Evolutionary conservation across 2,329 filamentous ascomycete species (phyloP), one percentile per base, ranked within the genome.

Genomic region (Xylariaceae sp.): DNA sequence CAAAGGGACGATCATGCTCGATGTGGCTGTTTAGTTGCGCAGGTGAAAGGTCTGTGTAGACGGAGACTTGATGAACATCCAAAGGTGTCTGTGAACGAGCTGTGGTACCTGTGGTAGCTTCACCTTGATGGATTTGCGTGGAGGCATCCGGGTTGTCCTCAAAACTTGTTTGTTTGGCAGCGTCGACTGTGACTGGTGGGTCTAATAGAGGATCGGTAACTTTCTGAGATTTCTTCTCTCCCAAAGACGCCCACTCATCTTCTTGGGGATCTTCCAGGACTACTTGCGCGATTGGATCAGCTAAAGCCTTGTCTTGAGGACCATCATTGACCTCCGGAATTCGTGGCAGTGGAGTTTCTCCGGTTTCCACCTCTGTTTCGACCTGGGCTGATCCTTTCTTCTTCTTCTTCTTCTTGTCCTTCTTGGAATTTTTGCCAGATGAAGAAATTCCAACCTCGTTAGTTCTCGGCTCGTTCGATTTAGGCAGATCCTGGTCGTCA

Each of bases 341-440:
- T 46, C 59, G 57, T 22, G 18, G 42, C 33, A 45, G 57, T 19
- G 56, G 60, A 33, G 28, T 31, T 49, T 54, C 22, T 46, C 61
- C 61, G n/a, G 53, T 55, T n/a, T 63, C 63, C 22, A 28, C 22
- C 22, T 7, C 7, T 28, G 22, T 28, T 28, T 28, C 22, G 22
- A 28, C 22, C 22, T 28, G 22, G 22, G 22, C 7, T 13, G 56
- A 17, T 39, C 58, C 54, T 34, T 41, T 47, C 17, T 60, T 47
- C 47, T 56, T 38, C 51, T 68, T 63, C 58, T 66, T 71, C 63
- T 70, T 71, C 61, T 69, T 70, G 50, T 66, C 61, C 50, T 72
- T 73, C 57, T 72, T 72, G 16, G 60, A 59, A 43, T 58, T 71
- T 55, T 71, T 71, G 42, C 56, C 60, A 28, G 53, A 48, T n/a